Evolutionary conservation across 2,329 filamentous ascomycete genomes (phyloP).

Genomic region (Hyphodiscus sp.): DNA sequence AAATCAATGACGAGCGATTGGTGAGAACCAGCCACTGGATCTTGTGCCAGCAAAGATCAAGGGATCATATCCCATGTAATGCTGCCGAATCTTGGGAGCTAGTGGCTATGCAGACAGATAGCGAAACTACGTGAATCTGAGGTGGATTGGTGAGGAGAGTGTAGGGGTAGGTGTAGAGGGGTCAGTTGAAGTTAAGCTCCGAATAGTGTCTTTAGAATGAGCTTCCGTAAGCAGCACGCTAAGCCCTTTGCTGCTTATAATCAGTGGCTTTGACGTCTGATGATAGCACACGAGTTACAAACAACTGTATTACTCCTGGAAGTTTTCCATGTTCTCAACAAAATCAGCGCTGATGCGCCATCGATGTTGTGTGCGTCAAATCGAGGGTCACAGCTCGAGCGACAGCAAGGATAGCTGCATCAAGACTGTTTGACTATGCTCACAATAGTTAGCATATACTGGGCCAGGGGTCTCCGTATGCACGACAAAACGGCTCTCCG

Average conservation of each 20-base stretch:
- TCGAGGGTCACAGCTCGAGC: background rate
- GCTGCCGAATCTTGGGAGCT: slow-evolving; percentile 6
- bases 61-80: background rate
- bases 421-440: background rate
- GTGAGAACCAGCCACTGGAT: too few species aligned
- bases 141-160: slow-evolving; percentile 3
- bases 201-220: background rate
- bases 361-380: background rate
- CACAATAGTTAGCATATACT: background rate
- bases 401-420: slow-evolving; percentile 2
- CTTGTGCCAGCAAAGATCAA: background rate
- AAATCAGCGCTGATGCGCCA: background rate
- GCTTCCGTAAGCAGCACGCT: background rate
- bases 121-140: slow-evolving; percentile 3
- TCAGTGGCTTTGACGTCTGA: background rate
- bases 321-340: background rate
- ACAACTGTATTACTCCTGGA: background rate
- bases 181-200: background rate
- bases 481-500: too few species aligned
- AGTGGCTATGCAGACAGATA: slow-evolving; percentile 4
- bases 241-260: background rate
- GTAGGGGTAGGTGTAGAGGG: slow-evolving; percentile 3
- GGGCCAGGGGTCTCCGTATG: too few species aligned
- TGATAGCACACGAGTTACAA: too few species aligned
- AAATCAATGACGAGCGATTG: too few species aligned